A percentile compares a stretch with the other conserved stretches of the same genome.
phyloP scores from a whole-genome alignment of 805 yeast genomes.

The Jamesozyma lodderae region DNA sequence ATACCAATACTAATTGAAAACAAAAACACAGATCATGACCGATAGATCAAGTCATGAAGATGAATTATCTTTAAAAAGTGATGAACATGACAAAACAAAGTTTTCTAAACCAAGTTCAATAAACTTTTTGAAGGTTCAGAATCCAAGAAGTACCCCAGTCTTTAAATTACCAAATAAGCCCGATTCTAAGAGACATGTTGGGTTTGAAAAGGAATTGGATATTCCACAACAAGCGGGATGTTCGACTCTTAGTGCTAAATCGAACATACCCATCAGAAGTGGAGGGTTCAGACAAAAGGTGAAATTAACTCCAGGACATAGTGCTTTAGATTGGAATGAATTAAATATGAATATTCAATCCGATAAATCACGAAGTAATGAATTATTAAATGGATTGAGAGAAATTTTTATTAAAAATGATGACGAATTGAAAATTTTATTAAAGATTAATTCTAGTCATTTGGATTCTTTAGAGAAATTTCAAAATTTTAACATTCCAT shows the following conservation, averaged over 20 bases:
- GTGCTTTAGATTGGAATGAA: conserved; percentile 29
- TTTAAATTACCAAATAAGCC: too few species aligned
- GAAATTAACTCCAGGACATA: conserved; percentile 30
- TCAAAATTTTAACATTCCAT: conserved; percentile 2
- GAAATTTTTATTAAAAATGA: background rate
- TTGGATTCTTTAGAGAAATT: conserved; percentile 3
- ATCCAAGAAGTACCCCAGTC: background rate
- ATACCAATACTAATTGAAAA: too few species aligned
- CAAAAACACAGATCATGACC: too few species aligned
- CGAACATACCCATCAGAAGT: background rate
- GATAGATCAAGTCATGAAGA: too few species aligned
- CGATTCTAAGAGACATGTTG: background rate
- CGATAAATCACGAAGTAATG: conserved; percentile 10
- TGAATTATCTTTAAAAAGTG: too few species aligned
- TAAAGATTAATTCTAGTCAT: conserved; percentile 9
- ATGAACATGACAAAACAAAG: too few species aligned
- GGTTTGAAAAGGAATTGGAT: background rate
- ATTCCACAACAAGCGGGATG: conserved; percentile 4
- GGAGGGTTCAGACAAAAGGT: conserved; percentile 26
- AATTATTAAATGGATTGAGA: conserved; percentile 2
- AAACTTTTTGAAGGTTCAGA: background rate
- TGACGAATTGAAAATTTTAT: conserved; percentile 8
- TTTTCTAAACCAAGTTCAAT: background rate
- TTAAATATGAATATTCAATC: conserved; percentile 11
- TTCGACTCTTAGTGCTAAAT: background rate